Evolutionary conservation across 164 flowering plant species (phyloP).

Genomic region (Annona cherimola): DNA sequence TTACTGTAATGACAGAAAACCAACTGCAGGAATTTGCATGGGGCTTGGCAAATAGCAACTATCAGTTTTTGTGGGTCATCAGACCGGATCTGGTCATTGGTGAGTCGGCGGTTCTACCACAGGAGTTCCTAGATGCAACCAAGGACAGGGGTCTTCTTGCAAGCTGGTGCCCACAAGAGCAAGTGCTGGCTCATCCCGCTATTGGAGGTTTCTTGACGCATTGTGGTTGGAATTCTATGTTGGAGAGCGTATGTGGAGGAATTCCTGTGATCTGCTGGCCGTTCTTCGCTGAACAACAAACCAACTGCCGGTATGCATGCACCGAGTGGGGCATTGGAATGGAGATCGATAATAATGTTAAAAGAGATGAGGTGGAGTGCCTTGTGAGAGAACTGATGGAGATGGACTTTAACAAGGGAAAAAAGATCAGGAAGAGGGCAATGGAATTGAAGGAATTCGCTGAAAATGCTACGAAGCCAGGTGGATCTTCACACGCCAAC

Average conservation of each 20-base stretch:
- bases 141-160: conserved; percentile 5
- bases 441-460: conserved; percentile 20
- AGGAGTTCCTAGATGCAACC: conserved; percentile 8
- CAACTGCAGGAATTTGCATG: conserved; percentile 14
- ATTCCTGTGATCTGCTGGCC: conserved; percentile 7
- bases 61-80: conserved; percentile 16
- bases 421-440: conserved; percentile 19
- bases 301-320: conserved; percentile 5
- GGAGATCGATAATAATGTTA: background rate
- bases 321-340: conserved; percentile 4
- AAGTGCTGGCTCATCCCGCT: conserved; percentile 8
- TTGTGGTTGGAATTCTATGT: background rate
- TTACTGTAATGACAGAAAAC: background rate
- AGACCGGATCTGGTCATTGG: conserved; percentile 4
- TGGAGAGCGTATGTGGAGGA: conserved; percentile 1
- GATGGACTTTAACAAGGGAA: conserved; percentile 28
- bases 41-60: conserved; percentile 13
- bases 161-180: conserved; percentile 16
- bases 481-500: conserved; percentile 18
- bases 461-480: conserved; percentile 10
- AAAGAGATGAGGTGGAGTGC: background rate
- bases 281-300: conserved; percentile 8
- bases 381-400: conserved; percentile 19
- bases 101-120: conserved; percentile 13
- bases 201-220: conserved; percentile 5